Base-by-base conservation (phyloP, 2,329 filamentous ascomycete species). In the Huntiella moniliformis region DNA sequence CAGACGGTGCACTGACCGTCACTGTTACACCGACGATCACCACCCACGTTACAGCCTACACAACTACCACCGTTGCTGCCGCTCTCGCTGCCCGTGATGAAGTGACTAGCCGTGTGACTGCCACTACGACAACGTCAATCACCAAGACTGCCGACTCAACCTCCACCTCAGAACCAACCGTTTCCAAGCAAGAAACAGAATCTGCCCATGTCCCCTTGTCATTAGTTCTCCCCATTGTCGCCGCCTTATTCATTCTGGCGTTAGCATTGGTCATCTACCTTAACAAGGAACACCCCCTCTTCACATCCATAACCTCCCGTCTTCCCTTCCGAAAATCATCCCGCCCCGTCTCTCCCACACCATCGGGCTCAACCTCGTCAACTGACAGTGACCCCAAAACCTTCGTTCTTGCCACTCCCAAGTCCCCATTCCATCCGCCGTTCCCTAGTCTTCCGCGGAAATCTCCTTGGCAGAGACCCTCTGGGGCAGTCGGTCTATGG, bases 11-110 rank as follows among this genome's bases (percentile, higher is more conserved):
- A 7, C 5, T 38, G 15, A 18, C 18, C 37, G 15, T 11, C 12
- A 41, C 39, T 13, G 39, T 41, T 8, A 41, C 39, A n/a, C 39
- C 39, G 5, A 41, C 39, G 4, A 41, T 41, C 39, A 41, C 18
- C 11, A 12, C 28, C 22, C 8, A 31, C 12, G 22, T 41, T 11
- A 41, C 39, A 1, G 39, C 39, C 4, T 15, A 41, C 11, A 7
- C 18, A 28, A 31, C 39, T 41, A 12, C 39, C 39, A 15, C 15
- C 17, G 39, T 13, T 6, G 39, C 39, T 15, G 39, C 18, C 32
- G 39, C 39, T 12, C 17, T 41, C 22, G 39, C 17, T 31, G 39
- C 39, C 15, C 39, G 5, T 5, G 10, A 41, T 41, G 18, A n/a
- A 7, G 12, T 18, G 16, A 10, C 17, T 41, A 18, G 32, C 32